phyloP scores from a whole-genome alignment of 2,329 filamentous ascomycete genomes.

The Ambrosiella cleistominuta region DNA sequence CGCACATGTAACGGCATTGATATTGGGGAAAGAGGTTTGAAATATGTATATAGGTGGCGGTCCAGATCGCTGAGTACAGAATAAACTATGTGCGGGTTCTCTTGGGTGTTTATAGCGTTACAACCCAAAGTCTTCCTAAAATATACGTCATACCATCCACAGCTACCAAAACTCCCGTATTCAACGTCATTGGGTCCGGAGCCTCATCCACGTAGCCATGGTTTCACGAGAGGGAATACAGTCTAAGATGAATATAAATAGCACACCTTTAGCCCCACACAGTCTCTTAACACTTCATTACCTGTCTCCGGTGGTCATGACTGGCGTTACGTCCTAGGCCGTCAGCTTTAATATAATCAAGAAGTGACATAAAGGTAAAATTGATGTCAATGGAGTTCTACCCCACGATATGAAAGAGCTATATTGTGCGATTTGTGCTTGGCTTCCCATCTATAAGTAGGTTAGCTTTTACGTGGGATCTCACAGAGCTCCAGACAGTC shows the following conservation, averaged over 20 bases:
- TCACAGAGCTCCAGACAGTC: too few species aligned
- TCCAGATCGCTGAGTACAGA: too few species aligned
- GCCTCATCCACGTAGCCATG: neutral
- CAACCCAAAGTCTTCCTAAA: too few species aligned
- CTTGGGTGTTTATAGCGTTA: too few species aligned
- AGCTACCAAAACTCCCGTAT: neutral
- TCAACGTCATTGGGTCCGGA: neutral
- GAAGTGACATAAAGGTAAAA: neutral
- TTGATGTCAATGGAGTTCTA: neutral
- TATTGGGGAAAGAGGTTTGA: too few species aligned
- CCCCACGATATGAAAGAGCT: neutral
- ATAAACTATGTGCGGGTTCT: too few species aligned
- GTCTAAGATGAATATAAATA: neutral
- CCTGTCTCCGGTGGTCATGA: neutral
- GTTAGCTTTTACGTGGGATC: too few species aligned
- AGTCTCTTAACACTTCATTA: neutral
- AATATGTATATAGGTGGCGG: too few species aligned
- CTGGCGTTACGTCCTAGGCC: neutral
- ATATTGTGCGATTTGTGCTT: too few species aligned
- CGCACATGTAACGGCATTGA: too few species aligned
- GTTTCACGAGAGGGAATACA: neutral
- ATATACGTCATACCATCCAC: neutral
- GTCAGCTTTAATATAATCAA: neutral
- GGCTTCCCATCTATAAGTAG: too few species aligned
- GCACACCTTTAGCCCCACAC: neutral